Evolutionary conservation across 1,284 basidiomycete species (phyloP).

Genomic region (Cryptococcus sp.): DNA sequence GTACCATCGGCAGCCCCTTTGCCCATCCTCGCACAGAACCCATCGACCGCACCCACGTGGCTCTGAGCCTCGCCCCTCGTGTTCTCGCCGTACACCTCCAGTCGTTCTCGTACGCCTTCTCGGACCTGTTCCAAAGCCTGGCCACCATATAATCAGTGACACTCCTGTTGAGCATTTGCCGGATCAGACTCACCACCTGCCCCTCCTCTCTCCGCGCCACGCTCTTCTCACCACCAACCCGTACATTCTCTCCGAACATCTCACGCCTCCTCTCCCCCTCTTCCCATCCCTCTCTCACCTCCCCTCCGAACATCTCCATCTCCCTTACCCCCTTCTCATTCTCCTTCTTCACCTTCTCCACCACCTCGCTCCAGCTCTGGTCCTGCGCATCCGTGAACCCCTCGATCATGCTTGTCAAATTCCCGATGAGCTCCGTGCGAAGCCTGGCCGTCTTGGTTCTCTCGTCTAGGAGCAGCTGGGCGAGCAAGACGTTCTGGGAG

Average conservation of each 20-base stretch:
- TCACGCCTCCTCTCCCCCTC: constrained; percentile 6
- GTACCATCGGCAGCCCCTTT: constrained; percentile 23
- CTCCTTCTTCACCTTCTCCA: constrained; percentile 57
- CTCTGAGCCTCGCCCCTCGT: constrained; percentile 22
- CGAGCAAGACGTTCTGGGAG: constrained; percentile 68
- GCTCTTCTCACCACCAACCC: constrained; percentile 5
- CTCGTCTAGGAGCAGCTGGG: constrained; percentile 64
- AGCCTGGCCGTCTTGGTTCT: constrained; percentile 62
- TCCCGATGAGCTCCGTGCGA: constrained; percentile 67
- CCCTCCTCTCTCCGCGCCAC: constrained; percentile 22
- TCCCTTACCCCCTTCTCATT: constrained; percentile 58
- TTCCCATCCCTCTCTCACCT: constrained; percentile 5
- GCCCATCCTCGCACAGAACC: constrained; percentile 22
- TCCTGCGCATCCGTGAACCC: constrained; percentile 69
- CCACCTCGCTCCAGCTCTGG: constrained; percentile 61
- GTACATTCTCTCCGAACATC: constrained; percentile 12
- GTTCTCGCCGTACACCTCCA: constrained; percentile 29
- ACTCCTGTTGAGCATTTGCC: not conserved
- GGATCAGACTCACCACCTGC: constrained; percentile 18
- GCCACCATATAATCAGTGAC: constrained; percentile 6
- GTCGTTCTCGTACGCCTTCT: constrained; percentile 17
- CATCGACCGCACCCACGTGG: constrained; percentile 27
- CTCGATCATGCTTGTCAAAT: constrained; percentile 66
- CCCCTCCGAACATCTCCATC: constrained; percentile 15
- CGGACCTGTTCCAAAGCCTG: constrained; percentile 30